Conservation (phyloP, 2,329 filamentous ascomycete species). For the Penicillium sp. region DNA sequence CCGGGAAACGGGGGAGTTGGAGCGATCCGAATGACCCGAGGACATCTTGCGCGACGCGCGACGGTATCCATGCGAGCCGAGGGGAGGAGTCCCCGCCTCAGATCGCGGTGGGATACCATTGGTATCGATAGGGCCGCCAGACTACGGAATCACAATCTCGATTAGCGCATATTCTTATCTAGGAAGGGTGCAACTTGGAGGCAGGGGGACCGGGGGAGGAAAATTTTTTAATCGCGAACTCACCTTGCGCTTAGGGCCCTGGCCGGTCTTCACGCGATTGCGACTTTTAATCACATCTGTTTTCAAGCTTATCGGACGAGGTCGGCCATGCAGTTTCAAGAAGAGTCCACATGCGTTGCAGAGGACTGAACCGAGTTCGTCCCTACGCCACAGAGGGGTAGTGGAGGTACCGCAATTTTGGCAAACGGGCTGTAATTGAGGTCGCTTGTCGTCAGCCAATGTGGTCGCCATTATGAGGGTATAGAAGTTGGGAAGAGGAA, state of each 20-base stretch:
- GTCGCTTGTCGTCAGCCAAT: constrained; percentile 50
- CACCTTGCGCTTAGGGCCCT: constrained; percentile 83
- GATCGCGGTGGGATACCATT: constrained; percentile 61
- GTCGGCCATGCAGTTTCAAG: constrained; percentile 90
- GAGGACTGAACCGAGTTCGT: constrained; percentile 90
- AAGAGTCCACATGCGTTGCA: constrained; percentile 99
- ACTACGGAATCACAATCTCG: constrained; percentile 32
- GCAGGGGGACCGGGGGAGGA: constrained; percentile 4
- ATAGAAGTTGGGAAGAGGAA: constrained; percentile 18
- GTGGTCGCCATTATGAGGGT: constrained; percentile 44
- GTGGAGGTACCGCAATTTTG: constrained; percentile 96
- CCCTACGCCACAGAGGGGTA: constrained; percentile 93
- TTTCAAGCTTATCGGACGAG: constrained; percentile 93
- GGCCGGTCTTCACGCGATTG: constrained; percentile 89
- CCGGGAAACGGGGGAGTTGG: constrained; percentile 74
- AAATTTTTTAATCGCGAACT: constrained; percentile 31
- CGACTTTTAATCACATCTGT: constrained; percentile 99
- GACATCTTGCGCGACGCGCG: constrained; percentile 69
- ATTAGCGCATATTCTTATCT: constrained; percentile 29
- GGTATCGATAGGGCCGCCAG: constrained; percentile 45
- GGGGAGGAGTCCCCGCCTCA: constrained; percentile 55
- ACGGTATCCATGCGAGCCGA: constrained; percentile 58
- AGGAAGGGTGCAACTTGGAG: constrained; percentile 9
- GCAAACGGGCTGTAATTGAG: constrained; percentile 84
- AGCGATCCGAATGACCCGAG: constrained; percentile 71